Conservation (phyloP, 1,284 basidiomycete species). For the Naganishia liquefaciens region DNA sequence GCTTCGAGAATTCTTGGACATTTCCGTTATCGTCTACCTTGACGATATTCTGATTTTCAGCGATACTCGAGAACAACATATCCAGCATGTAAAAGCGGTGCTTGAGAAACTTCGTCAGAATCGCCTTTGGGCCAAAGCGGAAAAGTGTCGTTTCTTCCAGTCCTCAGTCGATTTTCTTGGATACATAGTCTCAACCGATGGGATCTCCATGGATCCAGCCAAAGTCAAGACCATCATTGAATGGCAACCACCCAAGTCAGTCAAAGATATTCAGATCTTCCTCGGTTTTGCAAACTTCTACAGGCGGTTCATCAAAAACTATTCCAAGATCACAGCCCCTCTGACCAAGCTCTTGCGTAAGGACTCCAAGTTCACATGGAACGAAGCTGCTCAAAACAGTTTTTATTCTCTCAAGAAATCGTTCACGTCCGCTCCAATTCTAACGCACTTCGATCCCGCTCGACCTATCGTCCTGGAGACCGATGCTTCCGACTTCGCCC, state of each 20-base stretch:
- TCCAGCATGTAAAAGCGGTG: conserved; percentile 41
- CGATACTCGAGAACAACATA: conserved; percentile 44
- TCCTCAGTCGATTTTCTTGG: conserved; percentile 55
- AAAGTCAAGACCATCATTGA: conserved; percentile 54
- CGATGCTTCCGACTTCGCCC: conserved; percentile 46
- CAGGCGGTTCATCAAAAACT: conserved; percentile 54
- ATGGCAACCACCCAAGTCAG: conserved; percentile 53
- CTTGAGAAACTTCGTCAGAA: conserved; percentile 49
- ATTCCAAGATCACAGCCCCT: conserved; percentile 48
- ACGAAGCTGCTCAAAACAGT: conserved; percentile 41
- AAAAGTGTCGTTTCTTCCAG: conserved; percentile 55
- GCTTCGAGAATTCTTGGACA: conserved; percentile 44
- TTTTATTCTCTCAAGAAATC: conserved; percentile 49
- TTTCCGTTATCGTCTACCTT: conserved; percentile 48
- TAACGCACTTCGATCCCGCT: conserved; percentile 51
- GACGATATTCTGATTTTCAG: conserved; percentile 53
- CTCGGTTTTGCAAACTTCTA: conserved; percentile 56
- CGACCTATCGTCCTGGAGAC: conserved; percentile 45
- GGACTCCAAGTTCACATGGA: conserved; percentile 44
- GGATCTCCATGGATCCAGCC: conserved; percentile 53
- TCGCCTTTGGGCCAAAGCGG: conserved; percentile 50
- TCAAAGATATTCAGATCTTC: conserved; percentile 51
- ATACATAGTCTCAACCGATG: conserved; percentile 46
- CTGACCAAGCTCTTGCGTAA: conserved; percentile 42
- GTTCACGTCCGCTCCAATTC: conserved; percentile 52